Conservation (phyloP, 2,329 filamentous ascomycete species). For the Fonsecaea pugnacius region DNA sequence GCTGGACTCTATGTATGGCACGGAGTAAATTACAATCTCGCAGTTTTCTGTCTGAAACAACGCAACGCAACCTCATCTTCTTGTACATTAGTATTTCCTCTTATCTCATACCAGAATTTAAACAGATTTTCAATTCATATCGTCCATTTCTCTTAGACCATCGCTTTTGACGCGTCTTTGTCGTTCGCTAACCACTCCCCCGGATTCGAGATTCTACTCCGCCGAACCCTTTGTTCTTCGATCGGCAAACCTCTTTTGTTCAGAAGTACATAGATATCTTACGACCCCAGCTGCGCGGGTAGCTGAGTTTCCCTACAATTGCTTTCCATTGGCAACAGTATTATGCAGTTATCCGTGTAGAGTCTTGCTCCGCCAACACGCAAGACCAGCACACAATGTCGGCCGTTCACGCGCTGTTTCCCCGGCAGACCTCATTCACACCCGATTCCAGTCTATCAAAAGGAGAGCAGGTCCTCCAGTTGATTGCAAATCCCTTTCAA, state of each 20-base stretch:
- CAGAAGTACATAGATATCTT: background rate
- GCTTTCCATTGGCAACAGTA: background rate
- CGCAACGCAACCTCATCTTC: conserved; percentile 6
- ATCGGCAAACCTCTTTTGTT: conserved; percentile 13
- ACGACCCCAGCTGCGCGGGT: background rate
- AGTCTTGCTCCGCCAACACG: conserved; percentile 19
- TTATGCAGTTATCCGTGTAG: conserved; percentile 2
- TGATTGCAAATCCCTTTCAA: conserved; percentile 53
- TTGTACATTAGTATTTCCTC: conserved; percentile 8
- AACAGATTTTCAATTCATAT: background rate
- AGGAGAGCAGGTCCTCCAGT: conserved; percentile 47
- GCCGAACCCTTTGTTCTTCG: conserved; percentile 16
- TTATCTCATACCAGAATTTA: conserved; percentile 6
- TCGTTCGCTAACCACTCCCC: conserved; percentile 12
- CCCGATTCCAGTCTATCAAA: conserved; percentile 26
- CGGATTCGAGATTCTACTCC: background rate
- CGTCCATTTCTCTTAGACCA: background rate
- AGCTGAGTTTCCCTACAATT: background rate
- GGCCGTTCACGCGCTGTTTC: conserved; percentile 15
- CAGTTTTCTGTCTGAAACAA: conserved; percentile 1
- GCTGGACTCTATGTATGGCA: background rate
- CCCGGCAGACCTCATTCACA: conserved; percentile 25
- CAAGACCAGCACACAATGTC: conserved; percentile 26
- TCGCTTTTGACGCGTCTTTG: conserved; percentile 8
- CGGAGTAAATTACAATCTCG: conserved; percentile 5